A percentile compares a stretch with the other conserved stretches of the same genome.
Conservation (phyloP, 2,329 filamentous ascomycete genomes). For the Aspergillus sp. region DNA sequence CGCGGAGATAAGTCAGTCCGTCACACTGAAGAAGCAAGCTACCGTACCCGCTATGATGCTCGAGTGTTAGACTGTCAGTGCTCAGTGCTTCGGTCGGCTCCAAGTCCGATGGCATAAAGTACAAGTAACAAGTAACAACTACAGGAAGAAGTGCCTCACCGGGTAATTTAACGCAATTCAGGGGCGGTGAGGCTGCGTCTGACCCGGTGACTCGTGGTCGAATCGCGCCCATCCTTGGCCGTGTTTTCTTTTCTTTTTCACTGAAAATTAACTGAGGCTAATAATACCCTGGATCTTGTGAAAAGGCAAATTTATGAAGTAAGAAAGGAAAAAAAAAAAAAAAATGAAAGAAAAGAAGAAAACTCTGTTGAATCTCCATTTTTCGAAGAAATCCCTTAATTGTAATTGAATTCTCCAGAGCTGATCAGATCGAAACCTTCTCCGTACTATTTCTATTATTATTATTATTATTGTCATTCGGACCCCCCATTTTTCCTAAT, state of each 20-base stretch:
- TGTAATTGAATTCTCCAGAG: background rate
- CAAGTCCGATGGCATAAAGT: conserved; percentile 1
- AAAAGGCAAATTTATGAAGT: background rate
- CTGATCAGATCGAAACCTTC: background rate
- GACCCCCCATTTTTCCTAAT: conserved; percentile 18
- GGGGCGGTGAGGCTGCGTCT: conserved; percentile 9
- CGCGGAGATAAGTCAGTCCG: conserved; percentile 4
- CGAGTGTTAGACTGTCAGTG: too few species aligned
- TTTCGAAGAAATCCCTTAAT: background rate
- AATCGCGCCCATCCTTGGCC: background rate
- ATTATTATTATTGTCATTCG: conserved; percentile 2
- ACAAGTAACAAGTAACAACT: too few species aligned
- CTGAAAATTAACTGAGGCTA: background rate
- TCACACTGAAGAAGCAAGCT: background rate
- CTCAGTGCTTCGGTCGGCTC: background rate
- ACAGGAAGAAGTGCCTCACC: conserved; percentile 1
- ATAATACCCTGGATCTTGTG: background rate
- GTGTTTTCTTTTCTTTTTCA: background rate
- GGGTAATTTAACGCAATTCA: conserved; percentile 11
- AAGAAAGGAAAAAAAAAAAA: conserved; percentile 1
- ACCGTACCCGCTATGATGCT: background rate
- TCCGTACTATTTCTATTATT: background rate
- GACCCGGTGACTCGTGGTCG: conserved; percentile 3
- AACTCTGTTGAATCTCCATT: background rate
- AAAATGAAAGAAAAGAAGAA: background rate